These are phyloP conservation scores for Apiotrichum porosum DNA, from an alignment of 1,284 basidiomycete species.

Conservation along the genomic window DNA sequence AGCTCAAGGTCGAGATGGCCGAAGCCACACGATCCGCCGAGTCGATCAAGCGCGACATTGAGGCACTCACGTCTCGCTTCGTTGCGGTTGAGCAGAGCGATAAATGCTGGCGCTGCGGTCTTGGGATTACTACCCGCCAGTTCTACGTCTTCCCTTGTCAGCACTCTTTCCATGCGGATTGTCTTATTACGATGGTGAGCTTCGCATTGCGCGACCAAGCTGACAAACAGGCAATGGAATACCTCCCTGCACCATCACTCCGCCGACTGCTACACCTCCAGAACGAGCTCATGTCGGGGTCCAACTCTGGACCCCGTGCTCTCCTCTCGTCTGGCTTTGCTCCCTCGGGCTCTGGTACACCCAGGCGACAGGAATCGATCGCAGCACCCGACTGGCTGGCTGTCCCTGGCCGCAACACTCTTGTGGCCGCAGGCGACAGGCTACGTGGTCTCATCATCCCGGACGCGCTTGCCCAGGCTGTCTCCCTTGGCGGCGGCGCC, in stretches of 20 bases:
- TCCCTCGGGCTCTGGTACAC: conserved; percentile 23
- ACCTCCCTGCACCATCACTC: conserved; percentile 70
- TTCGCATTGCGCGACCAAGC: not conserved
- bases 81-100: conserved; percentile 86
- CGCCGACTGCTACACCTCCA: conserved; percentile 80
- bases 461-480: conserved; percentile 67
- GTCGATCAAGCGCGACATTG: conserved; percentile 87
- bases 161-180: conserved; percentile 92
- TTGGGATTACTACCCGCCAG: conserved; percentile 73
- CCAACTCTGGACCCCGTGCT: conserved; percentile 35
- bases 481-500: conserved; percentile 43
- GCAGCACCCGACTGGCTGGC: conserved; percentile 34
- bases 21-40: conserved; percentile 88
- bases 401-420: conserved; percentile 64
- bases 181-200: conserved; percentile 80
- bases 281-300: conserved; percentile 62
- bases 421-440: conserved; percentile 81
- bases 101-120: conserved; percentile 74
- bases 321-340: conserved; percentile 32
- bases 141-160: conserved; percentile 99
- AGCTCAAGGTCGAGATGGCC: conserved; percentile 91
- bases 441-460: conserved; percentile 86
- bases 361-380: conserved; percentile 16
- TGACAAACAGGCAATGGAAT: conserved; percentile 71
- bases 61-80: conserved; percentile 79